Evolutionary conservation across 1,284 basidiomycete species (phyloP).

Genomic region (Pterulicium gracile): DNA sequence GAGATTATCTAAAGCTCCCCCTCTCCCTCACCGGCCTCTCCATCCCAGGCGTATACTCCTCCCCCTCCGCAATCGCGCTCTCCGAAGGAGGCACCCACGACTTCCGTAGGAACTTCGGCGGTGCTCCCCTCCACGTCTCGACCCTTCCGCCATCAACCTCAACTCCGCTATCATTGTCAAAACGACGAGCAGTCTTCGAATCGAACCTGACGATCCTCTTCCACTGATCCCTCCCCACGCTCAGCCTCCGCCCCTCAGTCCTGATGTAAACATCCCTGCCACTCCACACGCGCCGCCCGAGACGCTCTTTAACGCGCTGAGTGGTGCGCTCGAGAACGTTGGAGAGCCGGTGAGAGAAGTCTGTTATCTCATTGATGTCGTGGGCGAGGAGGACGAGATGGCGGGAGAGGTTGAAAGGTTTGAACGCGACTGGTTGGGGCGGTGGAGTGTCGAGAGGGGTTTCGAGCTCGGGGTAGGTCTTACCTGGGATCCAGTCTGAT

Average conservation of each 20-base stretch:
- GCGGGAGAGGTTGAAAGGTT: slow-evolving; percentile 39
- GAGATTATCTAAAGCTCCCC: no score
- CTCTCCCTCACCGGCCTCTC: not conserved
- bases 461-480: not conserved
- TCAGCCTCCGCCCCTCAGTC: slow-evolving; percentile 17
- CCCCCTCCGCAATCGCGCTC: not conserved
- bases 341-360: slow-evolving; percentile 29
- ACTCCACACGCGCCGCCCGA: slow-evolving; percentile 61
- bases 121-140: not conserved
- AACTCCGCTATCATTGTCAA: no score
- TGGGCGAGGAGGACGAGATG: slow-evolving; percentile 45
- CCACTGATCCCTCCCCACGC: slow-evolving; percentile 26
- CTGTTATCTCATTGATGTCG: slow-evolving; percentile 37
- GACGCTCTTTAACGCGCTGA: slow-evolving; percentile 52
- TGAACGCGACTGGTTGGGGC: slow-evolving; percentile 16
- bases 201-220: slow-evolving; percentile 22
- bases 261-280: slow-evolving; percentile 44
- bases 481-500: slow-evolving; percentile 21
- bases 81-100: not conserved
- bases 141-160: not conserved
- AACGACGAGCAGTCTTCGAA: no score
- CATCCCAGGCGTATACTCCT: not conserved
- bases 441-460: slow-evolving; percentile 13
- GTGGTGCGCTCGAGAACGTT: slow-evolving; percentile 36
- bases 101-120: not conserved